Base-by-base conservation (phyloP, 177 flowering plant species). In the Vitis hybrid region DNA sequence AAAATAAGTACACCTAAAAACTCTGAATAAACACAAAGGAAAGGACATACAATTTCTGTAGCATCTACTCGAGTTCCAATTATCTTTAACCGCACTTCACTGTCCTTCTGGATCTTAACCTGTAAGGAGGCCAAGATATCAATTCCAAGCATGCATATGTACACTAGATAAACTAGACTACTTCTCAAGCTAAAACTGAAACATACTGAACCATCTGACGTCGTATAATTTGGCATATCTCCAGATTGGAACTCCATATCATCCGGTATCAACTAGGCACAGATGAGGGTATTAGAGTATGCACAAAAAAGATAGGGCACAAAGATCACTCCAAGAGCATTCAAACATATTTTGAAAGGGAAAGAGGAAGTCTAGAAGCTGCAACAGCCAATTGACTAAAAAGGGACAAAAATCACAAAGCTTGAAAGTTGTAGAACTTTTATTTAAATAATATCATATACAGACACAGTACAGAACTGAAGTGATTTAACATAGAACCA, bases 191-290 rank as follows among this genome's bases (percentile, higher is more conserved):
- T 11, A 17, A 67, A 60, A 35, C n/a, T 13, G 60, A 56, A 68
- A 67, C 89, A 41, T 83, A 94, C 99, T 2, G 97, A 90, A 79
- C 96, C 91, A 85, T 93, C 97, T 60, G 97, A 90, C 54, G 97
- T 95, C 17, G 96, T 89, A 72, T 91, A 95, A 67, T 90, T 90
- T 59, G 97, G 94, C 65, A 82, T 73, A 69, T 93, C 99, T 49
- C 97, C 98, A 63, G 96, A 80, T 46, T 91, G 99, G 77, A 93
- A 91, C 85, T 95, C 98, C 98, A 95, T 95, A 79, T 95, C 99
- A 82, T 95, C 99, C 1, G 98, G 98, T 74, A 95, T 93, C 81
- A 94, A 79, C 98, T 92, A 58, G 3, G n/a, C 24, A 41, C 53
- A 41, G 20, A 4, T 12, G 17, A 27, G 30, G 30, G 30, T 27